Evolutionary conservation across 345 rosid species (phyloP), one percentile per base, ranked within the genome.

Genomic region (Eucalyptus dawsonii): DNA sequence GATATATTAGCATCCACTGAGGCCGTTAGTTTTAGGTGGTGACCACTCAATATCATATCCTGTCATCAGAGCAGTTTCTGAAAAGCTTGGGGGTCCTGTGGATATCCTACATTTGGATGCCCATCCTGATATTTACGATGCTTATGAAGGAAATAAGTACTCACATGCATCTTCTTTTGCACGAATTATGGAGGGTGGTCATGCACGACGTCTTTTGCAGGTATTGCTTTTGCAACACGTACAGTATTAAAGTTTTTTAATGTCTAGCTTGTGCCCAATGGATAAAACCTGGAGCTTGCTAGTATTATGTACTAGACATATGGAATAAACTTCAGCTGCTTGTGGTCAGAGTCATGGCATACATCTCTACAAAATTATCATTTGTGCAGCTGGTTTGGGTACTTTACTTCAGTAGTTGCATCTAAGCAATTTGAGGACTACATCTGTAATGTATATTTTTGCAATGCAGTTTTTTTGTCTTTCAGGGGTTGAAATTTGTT

Each of bases 81-180:
- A 97, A 93, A 98, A 96, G 94, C 97, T 98, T 88, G 99, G 99
- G 45, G 99, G 99, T 65, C 99, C 98, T 87, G 95, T 98, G 80
- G 99, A 98, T 92, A 93, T 98, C 88, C 98, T 98, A 92, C 99
- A 98, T 92, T 92, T 98, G 40, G 99, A 98, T 94, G 99, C 99
- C n/a, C 99, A 98, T 92, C 99, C 99, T 22, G 99, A 98, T 91
- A 98, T 97, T 88, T 98, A 98, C 80, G 90, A 96, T 90, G 91
- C 93, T 50, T 98, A 95, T 54, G 99, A 98, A 94, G 99, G 99
- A 27, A 98, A 98, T 62, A 95, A 92, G 62, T 97, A 95, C 92
- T 98, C 99, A 27, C 99, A 98, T 93, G 99, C 99, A 45, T 98
- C 99, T 89, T 96, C 99, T 62, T 98, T 98, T 93, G 99, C 99